Evolutionary conservation across 1,284 basidiomycete genomes (phyloP), one percentile per base, ranked within the genome.

Genomic region (Boletus nobilissimus): DNA sequence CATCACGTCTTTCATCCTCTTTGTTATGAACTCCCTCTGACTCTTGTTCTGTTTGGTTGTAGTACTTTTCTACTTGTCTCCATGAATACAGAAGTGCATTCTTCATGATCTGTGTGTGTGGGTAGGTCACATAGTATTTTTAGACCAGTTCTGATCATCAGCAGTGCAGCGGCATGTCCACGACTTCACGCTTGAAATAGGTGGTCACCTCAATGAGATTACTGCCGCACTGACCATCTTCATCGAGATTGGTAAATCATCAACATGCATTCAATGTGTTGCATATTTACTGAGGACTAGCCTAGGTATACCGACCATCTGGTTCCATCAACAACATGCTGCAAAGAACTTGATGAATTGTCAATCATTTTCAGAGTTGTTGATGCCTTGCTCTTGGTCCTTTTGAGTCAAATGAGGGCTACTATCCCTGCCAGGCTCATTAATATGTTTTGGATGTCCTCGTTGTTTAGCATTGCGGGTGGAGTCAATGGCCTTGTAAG

Each of bases 391-490:
- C 90, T 88, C 2, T 83, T 92, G 81, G 90, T 88, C 76, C 90
- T 88, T 76, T 91, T 91, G 9, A 87, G 48, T 76, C 32, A 57
- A 79, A 76, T 77, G 83, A 65, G 79, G 84, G 81, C 76, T 34
- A 75, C 5, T 34, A 13, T 78, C 16, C 71, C 86, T 16, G 72
- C 78, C n/a, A 84, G 87, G 39, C 83, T 85, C 22, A 91, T 92
- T 63, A 92, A 92, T 80, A 87, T 86, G 5, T 90, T 93, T 78
- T 92, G 91, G 91, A 91, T 93, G 81, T 89, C 88, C 5, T 92
- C 93, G 73, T 86, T 92, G 5, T 90, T 93, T 82, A 92, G 90
- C 70, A 91, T 93, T 48, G 91, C 90, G 6, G 88, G 89, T 29
- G 90, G 91, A 3, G 89, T 93, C 51, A 92, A 93, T 76, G 90